phyloP scores from a whole-genome alignment of 2,329 filamentous ascomycete species.

The Penicillium concentricum region DNA sequence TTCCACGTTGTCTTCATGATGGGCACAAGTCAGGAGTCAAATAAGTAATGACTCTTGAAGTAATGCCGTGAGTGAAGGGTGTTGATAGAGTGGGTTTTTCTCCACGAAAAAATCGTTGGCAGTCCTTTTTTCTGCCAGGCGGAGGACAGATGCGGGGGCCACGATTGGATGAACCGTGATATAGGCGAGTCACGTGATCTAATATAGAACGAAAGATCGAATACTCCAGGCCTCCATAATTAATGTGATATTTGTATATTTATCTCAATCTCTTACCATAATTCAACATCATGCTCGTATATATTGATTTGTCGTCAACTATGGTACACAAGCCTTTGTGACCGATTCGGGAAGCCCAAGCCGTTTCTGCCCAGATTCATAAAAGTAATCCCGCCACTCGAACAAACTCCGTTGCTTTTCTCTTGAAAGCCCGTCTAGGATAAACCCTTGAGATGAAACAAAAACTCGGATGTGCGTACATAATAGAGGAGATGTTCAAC shows the following conservation, averaged over 20 bases:
- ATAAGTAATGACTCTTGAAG: conserved; percentile 26
- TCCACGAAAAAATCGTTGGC: conserved; percentile 30
- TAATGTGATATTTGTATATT: background rate
- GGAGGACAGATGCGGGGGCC: conserved; percentile 20
- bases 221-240: background rate
- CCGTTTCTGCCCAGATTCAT: conserved; percentile 17
- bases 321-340: conserved; percentile 24
- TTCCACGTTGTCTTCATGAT: conserved; percentile 62
- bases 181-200: conserved; percentile 19
- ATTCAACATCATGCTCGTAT: conserved; percentile 12
- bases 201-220: background rate
- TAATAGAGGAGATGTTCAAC: conserved; percentile 14
- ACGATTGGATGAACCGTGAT: conserved; percentile 18
- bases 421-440: conserved; percentile 21
- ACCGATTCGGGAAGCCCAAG: conserved; percentile 9
- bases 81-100: conserved; percentile 23
- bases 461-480: conserved; percentile 20
- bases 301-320: conserved; percentile 20
- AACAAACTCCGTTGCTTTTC: conserved; percentile 39
- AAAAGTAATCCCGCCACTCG: conserved; percentile 19
- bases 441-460: conserved; percentile 18
- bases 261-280: background rate
- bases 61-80: conserved; percentile 19
- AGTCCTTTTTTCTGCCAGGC: conserved; percentile 27
- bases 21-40: conserved; percentile 30